These are phyloP conservation scores for Fusarium euwallaceae DNA, from an alignment of 2,329 filamentous ascomycete species.

Conservation along the genomic window DNA sequence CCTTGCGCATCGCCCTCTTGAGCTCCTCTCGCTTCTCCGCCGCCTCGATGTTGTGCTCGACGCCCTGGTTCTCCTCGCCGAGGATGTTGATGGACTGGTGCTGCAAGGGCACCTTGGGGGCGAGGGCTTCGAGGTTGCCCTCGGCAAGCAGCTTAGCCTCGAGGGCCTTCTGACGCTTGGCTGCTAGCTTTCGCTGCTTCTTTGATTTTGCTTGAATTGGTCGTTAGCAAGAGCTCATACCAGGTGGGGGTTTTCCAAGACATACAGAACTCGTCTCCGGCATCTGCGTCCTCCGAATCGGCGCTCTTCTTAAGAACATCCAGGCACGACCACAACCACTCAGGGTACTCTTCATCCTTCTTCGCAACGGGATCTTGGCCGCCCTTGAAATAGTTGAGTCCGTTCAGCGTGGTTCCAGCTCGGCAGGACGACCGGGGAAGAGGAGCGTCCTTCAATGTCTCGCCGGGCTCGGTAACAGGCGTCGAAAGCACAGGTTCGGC, in stretches of 20 bases:
- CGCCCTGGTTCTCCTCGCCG: conserved; percentile 57
- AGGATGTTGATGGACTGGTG: conserved; percentile 84
- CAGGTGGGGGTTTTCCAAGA: not conserved
- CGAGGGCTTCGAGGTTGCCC: conserved; percentile 75
- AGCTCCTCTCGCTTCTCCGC: conserved; percentile 70
- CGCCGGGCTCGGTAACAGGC: conserved; percentile 50
- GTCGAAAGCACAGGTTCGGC: conserved; percentile 55
- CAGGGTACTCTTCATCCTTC: conserved; percentile 81
- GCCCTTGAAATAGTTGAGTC: conserved; percentile 83
- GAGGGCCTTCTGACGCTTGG: conserved; percentile 69
- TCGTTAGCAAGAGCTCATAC: conserved; percentile 28
- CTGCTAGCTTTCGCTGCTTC: conserved; percentile 80
- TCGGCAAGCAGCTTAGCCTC: conserved; percentile 73
- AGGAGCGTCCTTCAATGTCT: conserved; percentile 48
- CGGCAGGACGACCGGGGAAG: conserved; percentile 65
- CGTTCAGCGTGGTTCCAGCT: conserved; percentile 77
- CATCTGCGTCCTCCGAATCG: conserved; percentile 64
- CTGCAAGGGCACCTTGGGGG: conserved; percentile 79
- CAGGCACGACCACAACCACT: conserved; percentile 83
- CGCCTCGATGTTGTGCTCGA: conserved; percentile 62
- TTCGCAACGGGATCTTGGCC: conserved; percentile 79
- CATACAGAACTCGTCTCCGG: conserved; percentile 85
- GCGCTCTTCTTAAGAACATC: conserved; percentile 69
- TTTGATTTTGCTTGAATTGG: conserved; percentile 79
- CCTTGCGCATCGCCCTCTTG: conserved; percentile 78